phyloP scores from a whole-genome alignment of 805 yeast species.

The Candida stauntonica region DNA sequence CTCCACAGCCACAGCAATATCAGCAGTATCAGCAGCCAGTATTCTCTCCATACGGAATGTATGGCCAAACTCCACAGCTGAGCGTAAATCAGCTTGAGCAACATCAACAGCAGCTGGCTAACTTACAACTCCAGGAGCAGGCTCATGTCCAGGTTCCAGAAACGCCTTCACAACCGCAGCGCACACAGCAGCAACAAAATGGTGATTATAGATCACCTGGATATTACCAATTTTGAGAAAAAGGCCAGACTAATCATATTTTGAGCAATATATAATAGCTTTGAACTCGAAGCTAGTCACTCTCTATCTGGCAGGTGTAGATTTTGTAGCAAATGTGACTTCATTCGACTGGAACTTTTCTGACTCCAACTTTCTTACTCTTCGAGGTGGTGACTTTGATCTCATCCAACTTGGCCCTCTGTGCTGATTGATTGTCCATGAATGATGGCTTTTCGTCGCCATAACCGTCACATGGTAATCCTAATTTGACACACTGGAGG shows the following conservation, averaged over 20 bases:
- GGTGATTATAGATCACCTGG: not conserved
- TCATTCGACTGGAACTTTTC: no score
- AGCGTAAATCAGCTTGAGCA: constrained; percentile 1
- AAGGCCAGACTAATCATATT: not conserved
- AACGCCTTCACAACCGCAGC: no score
- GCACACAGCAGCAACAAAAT: constrained; percentile 2
- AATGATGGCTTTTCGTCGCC: constrained; percentile 47
- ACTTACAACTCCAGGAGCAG: not conserved
- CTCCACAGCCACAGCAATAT: constrained; percentile 3
- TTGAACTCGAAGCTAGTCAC: no score
- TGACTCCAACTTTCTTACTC: constrained; percentile 35
- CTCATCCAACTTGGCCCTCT: constrained; percentile 44
- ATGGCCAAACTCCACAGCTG: constrained; percentile 5
- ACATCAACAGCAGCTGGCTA: constrained; percentile 1
- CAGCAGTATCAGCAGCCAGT: not conserved
- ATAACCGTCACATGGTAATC: constrained; percentile 56
- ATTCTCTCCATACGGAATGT: constrained; percentile 4
- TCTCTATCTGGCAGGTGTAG: no score
- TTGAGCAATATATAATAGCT: not conserved
- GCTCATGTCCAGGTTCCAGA: constrained; percentile 10
- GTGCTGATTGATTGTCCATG: constrained; percentile 41
- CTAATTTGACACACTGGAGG: constrained; percentile 50
- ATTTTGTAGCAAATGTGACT: no score
- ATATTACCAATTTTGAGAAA: not conserved
- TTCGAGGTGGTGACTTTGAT: constrained; percentile 44